These are phyloP conservation scores for Colletotrichum siamense DNA, from an alignment of 2,329 filamentous ascomycete genomes.

Conservation along the genomic window DNA sequence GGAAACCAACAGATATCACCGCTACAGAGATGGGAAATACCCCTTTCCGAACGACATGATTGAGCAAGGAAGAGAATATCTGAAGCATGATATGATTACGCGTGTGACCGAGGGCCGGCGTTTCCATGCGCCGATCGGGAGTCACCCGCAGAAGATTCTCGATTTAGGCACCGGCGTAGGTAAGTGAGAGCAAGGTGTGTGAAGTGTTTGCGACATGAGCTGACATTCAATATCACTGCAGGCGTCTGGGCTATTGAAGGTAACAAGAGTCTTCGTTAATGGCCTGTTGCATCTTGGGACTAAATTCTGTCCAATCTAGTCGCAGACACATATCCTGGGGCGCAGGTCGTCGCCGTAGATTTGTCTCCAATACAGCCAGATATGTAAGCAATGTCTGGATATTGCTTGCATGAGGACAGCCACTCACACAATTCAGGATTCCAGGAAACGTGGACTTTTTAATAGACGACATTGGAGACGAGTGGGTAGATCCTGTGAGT, in stretches of 20 bases:
- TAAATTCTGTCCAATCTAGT: conserved; percentile 9
- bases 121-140: conserved; percentile 34
- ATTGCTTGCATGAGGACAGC: accelerated
- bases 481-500: background rate
- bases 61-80: conserved; percentile 29
- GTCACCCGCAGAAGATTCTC: conserved; percentile 30
- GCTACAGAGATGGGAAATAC: conserved; percentile 19
- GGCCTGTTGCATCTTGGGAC: background rate
- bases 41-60: conserved; percentile 31
- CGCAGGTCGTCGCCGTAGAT: conserved; percentile 27
- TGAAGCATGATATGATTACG: conserved; percentile 36
- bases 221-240: background rate
- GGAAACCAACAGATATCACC: background rate
- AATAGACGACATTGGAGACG: background rate
- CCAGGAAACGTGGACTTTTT: background rate
- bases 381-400: background rate
- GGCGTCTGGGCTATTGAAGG: background rate
- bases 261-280: background rate
- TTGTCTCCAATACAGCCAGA: conserved; percentile 29
- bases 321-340: conserved; percentile 29
- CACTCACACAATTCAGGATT: accelerated
- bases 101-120: conserved; percentile 29
- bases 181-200: background rate
- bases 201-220: background rate
- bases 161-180: conserved; percentile 32